These are phyloP conservation scores for Yarrowia yakushimensis DNA, from an alignment of 805 yeast species.

Conservation along the genomic window DNA sequence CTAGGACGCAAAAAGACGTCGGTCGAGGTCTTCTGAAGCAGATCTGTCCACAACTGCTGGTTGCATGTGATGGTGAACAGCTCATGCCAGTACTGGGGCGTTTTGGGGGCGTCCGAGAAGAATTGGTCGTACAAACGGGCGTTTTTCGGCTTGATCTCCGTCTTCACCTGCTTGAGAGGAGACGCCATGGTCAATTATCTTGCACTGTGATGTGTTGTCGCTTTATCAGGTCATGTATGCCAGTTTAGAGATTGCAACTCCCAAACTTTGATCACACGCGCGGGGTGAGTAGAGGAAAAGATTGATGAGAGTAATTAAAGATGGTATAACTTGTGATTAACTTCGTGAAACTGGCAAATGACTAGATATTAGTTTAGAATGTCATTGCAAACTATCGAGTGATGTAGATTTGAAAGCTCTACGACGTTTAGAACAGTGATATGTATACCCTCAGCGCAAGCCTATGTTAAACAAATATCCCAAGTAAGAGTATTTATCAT, in stretches of 20 bases:
- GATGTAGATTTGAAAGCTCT: too few relatives aligned
- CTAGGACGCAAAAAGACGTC: neutral
- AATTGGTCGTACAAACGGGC: slow-evolving; percentile 12
- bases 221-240: neutral
- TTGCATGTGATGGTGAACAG: slow-evolving; percentile 20
- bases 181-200: neutral
- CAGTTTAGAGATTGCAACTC: neutral
- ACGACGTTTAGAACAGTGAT: too few relatives aligned
- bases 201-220: neutral
- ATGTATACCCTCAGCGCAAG: too few relatives aligned
- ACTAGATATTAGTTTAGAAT: too few relatives aligned
- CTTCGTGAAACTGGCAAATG: too few relatives aligned
- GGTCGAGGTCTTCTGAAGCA: neutral
- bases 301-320: too few relatives aligned
- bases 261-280: neutral
- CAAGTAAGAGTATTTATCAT: too few relatives aligned
- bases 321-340: too few relatives aligned
- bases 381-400: too few relatives aligned
- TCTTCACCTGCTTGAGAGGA: slow-evolving; percentile 13
- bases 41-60: slow-evolving; percentile 25
- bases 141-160: slow-evolving; percentile 15
- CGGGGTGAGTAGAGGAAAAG: neutral
- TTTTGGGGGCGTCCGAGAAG: neutral
- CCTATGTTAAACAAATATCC: too few relatives aligned
- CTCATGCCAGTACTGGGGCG: slow-evolving; percentile 17